phyloP scores from a whole-genome alignment of 2,329 filamentous ascomycete species.

The Lizonia empirigonia region DNA sequence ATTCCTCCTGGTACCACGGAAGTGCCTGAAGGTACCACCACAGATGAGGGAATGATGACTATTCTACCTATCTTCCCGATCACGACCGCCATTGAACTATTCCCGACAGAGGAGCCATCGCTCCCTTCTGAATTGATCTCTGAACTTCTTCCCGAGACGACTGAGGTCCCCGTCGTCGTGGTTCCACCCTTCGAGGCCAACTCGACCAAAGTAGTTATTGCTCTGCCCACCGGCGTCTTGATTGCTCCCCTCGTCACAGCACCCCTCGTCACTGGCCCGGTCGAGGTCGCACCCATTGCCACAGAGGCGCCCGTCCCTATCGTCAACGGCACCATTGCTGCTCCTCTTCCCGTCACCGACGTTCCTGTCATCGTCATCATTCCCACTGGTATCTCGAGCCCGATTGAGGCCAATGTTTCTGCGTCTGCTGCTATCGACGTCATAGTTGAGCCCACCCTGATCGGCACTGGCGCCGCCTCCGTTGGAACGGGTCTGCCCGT shows the following conservation, averaged over 20 bases:
- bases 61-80: constrained; percentile 20
- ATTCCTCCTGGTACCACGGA: not conserved
- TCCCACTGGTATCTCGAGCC: not conserved
- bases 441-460: constrained; percentile 8
- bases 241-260: constrained; percentile 4
- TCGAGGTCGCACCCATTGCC: not conserved
- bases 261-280: constrained; percentile 8
- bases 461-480: constrained; percentile 7
- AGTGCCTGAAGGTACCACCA: not conserved
- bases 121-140: constrained; percentile 8
- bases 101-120: constrained; percentile 1
- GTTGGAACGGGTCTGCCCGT: constrained; percentile 15
- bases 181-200: constrained; percentile 5
- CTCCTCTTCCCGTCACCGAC: not conserved
- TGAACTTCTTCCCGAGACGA: not conserved
- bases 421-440: constrained; percentile 5
- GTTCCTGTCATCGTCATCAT: constrained; percentile 1
- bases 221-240: constrained; percentile 5
- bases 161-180: not conserved
- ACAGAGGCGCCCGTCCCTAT: constrained; percentile 10
- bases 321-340: constrained; percentile 3
- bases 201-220: not conserved
- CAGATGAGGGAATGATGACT: constrained; percentile 12
- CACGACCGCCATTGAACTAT: constrained; percentile 19
- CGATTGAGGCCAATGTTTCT: constrained; percentile 2